Conservation (phyloP, 139 green algal genomes). For the Tetradesmus lagerheimii region DNA sequence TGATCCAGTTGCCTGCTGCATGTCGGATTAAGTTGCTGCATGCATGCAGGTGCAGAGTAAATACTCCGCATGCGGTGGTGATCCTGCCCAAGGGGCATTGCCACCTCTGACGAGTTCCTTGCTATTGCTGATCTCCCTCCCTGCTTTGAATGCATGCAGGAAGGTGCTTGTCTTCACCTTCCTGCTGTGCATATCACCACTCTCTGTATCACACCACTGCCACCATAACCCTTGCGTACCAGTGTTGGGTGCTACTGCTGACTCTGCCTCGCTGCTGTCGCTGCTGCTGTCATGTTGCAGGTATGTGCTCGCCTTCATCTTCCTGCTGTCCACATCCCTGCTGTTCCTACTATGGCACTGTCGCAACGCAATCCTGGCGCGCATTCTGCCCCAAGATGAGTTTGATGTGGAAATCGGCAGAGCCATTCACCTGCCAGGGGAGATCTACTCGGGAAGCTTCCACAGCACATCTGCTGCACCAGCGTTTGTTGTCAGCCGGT, state of each 20-base stretch:
- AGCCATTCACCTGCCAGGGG: background rate
- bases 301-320: background rate
- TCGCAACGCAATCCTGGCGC: background rate
- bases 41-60: background rate
- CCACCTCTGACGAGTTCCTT: background rate
- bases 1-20: too few relatives aligned
- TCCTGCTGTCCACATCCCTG: background rate
- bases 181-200: background rate
- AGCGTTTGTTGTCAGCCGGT: background rate
- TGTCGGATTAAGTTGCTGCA: too few relatives aligned
- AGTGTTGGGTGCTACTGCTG: background rate
- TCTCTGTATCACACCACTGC: too few relatives aligned
- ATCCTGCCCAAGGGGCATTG: background rate
- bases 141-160: too few relatives aligned
- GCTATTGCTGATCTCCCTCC: background rate
- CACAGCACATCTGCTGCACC: background rate
- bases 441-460: background rate
- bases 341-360: conserved; percentile 28
- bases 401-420: background rate
- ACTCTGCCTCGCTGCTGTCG: background rate
- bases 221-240: too few relatives aligned
- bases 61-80: too few relatives aligned
- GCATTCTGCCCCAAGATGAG: background rate
- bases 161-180: background rate
- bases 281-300: background rate